A percentile compares a stretch with the other conserved stretches of the same genome.
phyloP scores from a whole-genome alignment of 495 filamentous ascomycete genomes.

The Acidiella bohemica region DNA sequence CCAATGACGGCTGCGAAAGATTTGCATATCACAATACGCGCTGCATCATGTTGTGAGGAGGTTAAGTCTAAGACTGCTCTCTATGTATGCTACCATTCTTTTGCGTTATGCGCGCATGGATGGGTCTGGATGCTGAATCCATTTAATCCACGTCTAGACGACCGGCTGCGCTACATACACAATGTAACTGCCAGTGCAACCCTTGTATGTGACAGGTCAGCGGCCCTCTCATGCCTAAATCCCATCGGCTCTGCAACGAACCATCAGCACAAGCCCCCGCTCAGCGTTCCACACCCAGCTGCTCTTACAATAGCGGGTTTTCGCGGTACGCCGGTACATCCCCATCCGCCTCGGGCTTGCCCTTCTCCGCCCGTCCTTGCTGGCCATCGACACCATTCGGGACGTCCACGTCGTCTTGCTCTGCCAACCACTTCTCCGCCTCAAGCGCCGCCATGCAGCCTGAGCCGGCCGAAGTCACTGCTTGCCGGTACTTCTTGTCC shows the following conservation, averaged over 20 bases:
- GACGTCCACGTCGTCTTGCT: slow-evolving; percentile 45
- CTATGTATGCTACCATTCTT: too few species aligned
- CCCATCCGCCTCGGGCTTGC: slow-evolving; percentile 36
- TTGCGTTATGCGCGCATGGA: too few species aligned
- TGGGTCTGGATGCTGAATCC: too few species aligned
- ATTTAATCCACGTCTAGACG: too few species aligned
- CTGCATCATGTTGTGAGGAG: too few species aligned
- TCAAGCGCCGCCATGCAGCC: slow-evolving; percentile 92
- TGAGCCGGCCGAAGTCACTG: slow-evolving; percentile 90
- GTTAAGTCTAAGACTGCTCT: too few species aligned
- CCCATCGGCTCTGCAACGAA: background rate
- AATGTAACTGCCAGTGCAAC: too few species aligned
- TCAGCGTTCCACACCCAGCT: background rate
- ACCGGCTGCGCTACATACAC: too few species aligned
- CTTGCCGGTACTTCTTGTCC: slow-evolving; percentile 96
- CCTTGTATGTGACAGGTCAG: too few species aligned
- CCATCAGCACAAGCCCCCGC: background rate
- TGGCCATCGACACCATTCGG: slow-evolving; percentile 28
- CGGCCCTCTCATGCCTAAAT: too few species aligned
- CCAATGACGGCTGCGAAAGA: too few species aligned
- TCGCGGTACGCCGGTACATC: slow-evolving; percentile 46
- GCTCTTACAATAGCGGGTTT: slow-evolving; percentile 47
- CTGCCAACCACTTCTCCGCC: slow-evolving; percentile 79
- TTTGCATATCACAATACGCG: too few species aligned
- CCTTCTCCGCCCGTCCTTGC: slow-evolving; percentile 25